Base-by-base conservation (phyloP, 2,329 filamentous ascomycete species). In the Penicillium sp. region DNA sequence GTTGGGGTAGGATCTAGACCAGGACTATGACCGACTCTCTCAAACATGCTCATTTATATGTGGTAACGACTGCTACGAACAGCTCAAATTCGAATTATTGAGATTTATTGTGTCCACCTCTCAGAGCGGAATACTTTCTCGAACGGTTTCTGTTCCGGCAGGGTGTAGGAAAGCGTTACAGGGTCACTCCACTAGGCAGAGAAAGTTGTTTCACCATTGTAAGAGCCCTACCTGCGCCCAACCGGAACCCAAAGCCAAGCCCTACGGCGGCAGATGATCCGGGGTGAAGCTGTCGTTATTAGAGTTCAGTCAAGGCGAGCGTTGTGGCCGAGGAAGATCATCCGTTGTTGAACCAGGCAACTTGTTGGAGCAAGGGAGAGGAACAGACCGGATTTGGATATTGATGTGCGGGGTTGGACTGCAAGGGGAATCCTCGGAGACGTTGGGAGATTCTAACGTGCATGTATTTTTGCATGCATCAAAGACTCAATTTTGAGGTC, bases 281-380 rank as follows among this genome's bases (percentile, higher is more conserved):
- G 37, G 24, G 10, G 26, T 40, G 6, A 17, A 42, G 26, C 26
- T 24, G 18, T 3, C 17, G 7, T 30, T n/a, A 13, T 27, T 42
- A 29, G 29, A 12, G 39, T 27, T 42, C n/a, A 20, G 29, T 9
- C 15, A 29, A 8, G 39, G n/a, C 39, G 39, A 42, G 24, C 24
- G 39, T 42, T 42, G 26, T n/a, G 12, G 24, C 39, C 39, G 39
- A 42, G 23, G 39, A 18, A 42, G 39, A 42, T 42, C 39, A 42
- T 18, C 39, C 39, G 39, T 42, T 29, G 15, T 42, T 27, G 24
- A n/a, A 27, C 15, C 10, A n/a, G 10, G 34, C 29, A 4, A n/a
- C 39, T 13, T 20, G 8, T 29, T 20, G 23, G 26, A 9, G 13
- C n/a, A 10, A 27, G 20, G n/a, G 9, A 15, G 13, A 13, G 4